Evolutionary conservation across 1,284 basidiomycete species (phyloP).

Genomic region (Hortiboletus rubellus): DNA sequence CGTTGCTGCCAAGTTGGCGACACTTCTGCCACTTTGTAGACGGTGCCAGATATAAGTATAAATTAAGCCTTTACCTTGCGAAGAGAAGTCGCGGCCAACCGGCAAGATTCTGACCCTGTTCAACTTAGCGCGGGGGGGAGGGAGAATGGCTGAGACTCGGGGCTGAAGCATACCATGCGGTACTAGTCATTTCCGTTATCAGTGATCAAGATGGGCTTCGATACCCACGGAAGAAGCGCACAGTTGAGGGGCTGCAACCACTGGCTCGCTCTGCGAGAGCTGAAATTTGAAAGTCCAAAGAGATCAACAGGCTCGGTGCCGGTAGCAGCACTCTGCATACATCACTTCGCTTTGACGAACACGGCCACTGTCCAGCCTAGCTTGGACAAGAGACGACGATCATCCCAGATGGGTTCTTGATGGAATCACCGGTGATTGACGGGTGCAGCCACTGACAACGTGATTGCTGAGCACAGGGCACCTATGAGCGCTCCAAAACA

Average conservation of each 20-base stretch:
- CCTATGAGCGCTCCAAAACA: neutral
- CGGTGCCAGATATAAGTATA: neutral
- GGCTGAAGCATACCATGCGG: conserved; percentile 9
- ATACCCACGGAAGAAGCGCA: neutral
- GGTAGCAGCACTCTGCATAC: neutral
- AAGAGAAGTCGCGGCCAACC: neutral
- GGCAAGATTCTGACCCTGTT: neutral
- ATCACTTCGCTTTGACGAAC: neutral
- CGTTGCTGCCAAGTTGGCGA: neutral
- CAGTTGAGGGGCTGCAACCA: neutral
- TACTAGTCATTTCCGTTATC: conserved; percentile 31
- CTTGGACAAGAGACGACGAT: conserved; percentile 8
- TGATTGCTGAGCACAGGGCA: neutral
- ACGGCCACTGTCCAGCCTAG: neutral
- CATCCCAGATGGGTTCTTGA: conserved; percentile 12
- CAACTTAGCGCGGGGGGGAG: neutral
- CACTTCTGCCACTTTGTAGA: neutral
- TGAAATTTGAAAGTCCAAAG: neutral
- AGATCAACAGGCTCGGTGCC: conserved; percentile 8
- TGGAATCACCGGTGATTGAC: conserved; percentile 12
- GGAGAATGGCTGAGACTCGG: neutral
- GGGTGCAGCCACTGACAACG: neutral
- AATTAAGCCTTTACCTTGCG: neutral
- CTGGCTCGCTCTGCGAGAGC: neutral
- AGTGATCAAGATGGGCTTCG: conserved; percentile 1